These are phyloP conservation scores for Hortaea werneckii DNA, from an alignment of 2,329 filamentous ascomycete species.

Conservation along the genomic window DNA sequence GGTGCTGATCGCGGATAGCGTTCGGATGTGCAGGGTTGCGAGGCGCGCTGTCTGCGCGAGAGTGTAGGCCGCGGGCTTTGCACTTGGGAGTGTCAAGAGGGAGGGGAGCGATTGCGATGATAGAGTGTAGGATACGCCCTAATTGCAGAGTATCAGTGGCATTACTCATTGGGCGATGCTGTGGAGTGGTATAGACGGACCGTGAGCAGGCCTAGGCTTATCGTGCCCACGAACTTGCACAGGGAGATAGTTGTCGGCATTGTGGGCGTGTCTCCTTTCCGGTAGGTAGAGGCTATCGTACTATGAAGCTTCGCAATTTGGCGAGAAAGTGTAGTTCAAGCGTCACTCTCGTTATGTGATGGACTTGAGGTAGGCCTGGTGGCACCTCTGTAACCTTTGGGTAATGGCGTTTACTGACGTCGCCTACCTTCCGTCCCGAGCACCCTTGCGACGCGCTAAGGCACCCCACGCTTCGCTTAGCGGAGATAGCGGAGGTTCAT, in stretches of 20 bases:
- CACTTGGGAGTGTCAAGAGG: constrained; percentile 69
- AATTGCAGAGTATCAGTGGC: neutral
- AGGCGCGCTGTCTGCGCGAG: constrained; percentile 51
- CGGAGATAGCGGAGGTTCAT: neutral
- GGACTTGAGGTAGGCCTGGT: no score
- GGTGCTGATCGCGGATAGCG: constrained; percentile 58
- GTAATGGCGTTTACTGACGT: neutral
- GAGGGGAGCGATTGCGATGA: constrained; percentile 68
- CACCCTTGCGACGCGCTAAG: neutral
- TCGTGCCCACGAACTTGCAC: constrained; percentile 87
- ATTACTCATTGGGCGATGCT: neutral
- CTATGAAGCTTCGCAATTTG: neutral
- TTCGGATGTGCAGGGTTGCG: constrained; percentile 54
- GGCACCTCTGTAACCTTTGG: no score
- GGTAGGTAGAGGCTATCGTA: no score
- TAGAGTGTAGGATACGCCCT: constrained; percentile 86
- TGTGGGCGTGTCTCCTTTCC: constrained; percentile 3
- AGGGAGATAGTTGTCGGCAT: constrained; percentile 52
- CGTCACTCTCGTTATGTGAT: no score
- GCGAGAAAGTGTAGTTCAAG: neutral
- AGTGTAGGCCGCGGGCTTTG: constrained; percentile 58
- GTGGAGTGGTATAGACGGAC: constrained; percentile 12
- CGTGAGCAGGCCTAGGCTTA: constrained; percentile 68
- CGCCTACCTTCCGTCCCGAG: neutral
- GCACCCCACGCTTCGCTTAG: neutral